phyloP scores from a whole-genome alignment of 1,284 basidiomycete species.

The Fistulinella cinereoalba region DNA sequence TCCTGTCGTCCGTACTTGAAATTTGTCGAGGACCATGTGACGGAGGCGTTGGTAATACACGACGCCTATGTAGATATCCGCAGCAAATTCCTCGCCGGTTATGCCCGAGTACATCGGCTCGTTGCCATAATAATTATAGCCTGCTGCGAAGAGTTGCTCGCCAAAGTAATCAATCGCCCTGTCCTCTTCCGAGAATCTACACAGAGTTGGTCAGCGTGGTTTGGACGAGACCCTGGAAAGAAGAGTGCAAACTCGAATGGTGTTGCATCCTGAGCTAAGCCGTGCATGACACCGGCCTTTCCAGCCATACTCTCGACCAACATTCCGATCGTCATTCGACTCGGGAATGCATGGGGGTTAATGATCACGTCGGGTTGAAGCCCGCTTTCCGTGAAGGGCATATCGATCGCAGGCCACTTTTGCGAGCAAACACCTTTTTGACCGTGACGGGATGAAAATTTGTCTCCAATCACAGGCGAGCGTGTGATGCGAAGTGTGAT shows the following conservation, averaged over 20 bases:
- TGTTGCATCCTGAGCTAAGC: conserved; percentile 96
- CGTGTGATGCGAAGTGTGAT: conserved; percentile 93
- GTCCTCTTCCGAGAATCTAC: conserved; percentile 92
- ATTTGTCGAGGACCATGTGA: conserved; percentile 99
- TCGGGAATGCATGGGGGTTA: conserved; percentile 99
- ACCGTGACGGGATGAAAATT: conserved; percentile 98
- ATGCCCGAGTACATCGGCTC: conserved; percentile 99
- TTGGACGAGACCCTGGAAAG: neutral
- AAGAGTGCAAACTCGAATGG: conserved; percentile 79
- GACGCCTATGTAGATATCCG: conserved; percentile 97
- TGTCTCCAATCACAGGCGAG: conserved; percentile 97
- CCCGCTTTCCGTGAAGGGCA: conserved; percentile 98
- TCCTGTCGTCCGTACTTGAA: conserved; percentile 97
- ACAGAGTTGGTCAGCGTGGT: conserved; percentile 8
- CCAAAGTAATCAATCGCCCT: conserved; percentile 98
- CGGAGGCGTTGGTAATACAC: conserved; percentile 98
- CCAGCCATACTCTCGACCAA: conserved; percentile 99
- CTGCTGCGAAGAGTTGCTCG: conserved; percentile 88
- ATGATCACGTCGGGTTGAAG: conserved; percentile 99
- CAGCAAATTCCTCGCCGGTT: conserved; percentile 96
- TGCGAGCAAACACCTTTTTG: conserved; percentile 99
- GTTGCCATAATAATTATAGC: conserved; percentile 99
- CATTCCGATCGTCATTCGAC: conserved; percentile 99
- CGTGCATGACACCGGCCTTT: conserved; percentile 98
- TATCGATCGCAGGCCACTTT: conserved; percentile 97